Base-by-base conservation (phyloP, 371 early-diverging fungal genomes). In the Lichtheimia ornata region DNA sequence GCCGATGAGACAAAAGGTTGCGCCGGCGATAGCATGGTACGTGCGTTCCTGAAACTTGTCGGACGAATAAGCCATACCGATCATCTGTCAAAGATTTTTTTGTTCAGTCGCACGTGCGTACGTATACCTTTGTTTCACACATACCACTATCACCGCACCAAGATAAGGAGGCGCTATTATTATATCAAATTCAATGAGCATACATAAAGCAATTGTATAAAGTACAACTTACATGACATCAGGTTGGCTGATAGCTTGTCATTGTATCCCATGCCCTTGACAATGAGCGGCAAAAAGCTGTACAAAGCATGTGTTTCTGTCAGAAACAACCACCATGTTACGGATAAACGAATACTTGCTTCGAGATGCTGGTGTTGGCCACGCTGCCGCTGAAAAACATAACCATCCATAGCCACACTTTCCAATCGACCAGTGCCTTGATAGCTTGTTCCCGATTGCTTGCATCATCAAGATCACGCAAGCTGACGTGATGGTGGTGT, bases 351-450 rank as follows among this genome's bases (percentile, higher is more conserved):
- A 24, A 1, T 4, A 28, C 63, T 70, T 71, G 72, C 79, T 79
- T 79, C 50, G 79, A 79, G 40, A 79, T 64, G 24, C 76, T 76
- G 1, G 79, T 79, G 22, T 79, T 79, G 13, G 79, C 76, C 7
- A 79, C 79, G 54, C 76, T 76, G 18, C 79, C 79, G 59, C 76
- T 72, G 43, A 79, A 79, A 51, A 79, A 79, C 74, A 79, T 79
- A 53, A 76, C 12, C 79, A 79, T 79, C 65, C 76, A 79, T 22
- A 76, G 50, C 79, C 79, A 79, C 5, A 79, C 74, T 59, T 79
- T 79, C 74, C 76, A 74, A 22, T 79, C 79, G 0, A 69, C 67
- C 1, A 79, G 28, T 6, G 79, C 79, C 27, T 70, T 64, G 27
- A 68, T 12, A 0, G 73, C 73, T 42, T 79, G 76, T 20, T 74